Percentiles rank a stretch among this genome's conserved stretches.
phyloP scores from a whole-genome alignment of 176 grass and related monocot genomes.

The Leersia perrieri region DNA sequence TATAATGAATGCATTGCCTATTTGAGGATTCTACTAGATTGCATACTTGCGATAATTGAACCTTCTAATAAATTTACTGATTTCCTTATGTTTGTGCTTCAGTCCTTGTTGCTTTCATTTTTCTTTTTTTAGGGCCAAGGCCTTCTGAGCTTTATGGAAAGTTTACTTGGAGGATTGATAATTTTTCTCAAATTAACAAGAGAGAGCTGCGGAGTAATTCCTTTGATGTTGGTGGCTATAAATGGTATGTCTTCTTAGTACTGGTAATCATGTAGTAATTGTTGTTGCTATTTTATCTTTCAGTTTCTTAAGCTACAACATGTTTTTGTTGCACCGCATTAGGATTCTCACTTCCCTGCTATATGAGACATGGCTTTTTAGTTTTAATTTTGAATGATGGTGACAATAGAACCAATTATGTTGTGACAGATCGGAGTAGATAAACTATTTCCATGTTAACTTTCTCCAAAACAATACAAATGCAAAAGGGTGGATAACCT shows the following conservation, averaged over 20 bases:
- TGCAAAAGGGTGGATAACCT: background rate
- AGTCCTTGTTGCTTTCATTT: constrained; percentile 32
- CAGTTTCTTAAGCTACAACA: background rate
- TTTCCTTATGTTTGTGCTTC: constrained; percentile 26
- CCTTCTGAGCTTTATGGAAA: constrained; percentile 83
- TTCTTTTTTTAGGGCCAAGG: constrained; percentile 68
- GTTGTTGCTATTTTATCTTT: background rate
- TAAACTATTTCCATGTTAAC: background rate
- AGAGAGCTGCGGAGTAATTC: constrained; percentile 87
- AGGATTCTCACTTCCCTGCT: background rate
- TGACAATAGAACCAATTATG: background rate
- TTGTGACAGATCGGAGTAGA: background rate
- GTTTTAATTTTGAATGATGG: background rate
- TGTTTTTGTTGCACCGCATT: constrained; percentile 24
- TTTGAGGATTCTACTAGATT: constrained; percentile 10
- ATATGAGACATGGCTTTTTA: background rate
- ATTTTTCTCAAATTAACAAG: constrained; percentile 97
- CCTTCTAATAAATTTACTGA: background rate
- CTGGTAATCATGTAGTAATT: constrained; percentile 5
- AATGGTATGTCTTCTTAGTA: constrained; percentile 58
- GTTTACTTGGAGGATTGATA: constrained; percentile 97
- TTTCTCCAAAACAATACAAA: background rate
- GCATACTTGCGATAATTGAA: background rate
- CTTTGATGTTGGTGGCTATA: constrained; percentile 97
- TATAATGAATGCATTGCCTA: background rate